phyloP scores from a whole-genome alignment of 2,329 filamentous ascomycete genomes.

The Aspergillus sp. region DNA sequence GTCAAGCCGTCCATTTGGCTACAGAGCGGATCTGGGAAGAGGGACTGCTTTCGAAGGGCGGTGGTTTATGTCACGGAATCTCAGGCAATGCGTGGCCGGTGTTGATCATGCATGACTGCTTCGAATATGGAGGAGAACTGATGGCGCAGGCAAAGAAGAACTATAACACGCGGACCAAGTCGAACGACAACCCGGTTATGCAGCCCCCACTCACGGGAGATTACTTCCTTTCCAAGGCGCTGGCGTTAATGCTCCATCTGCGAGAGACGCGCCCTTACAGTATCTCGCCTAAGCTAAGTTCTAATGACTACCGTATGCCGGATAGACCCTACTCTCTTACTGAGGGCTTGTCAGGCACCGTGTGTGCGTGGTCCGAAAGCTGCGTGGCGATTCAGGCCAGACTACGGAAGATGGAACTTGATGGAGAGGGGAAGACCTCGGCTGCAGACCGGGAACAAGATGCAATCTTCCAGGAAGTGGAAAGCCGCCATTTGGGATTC shows the following conservation, averaged over 20 bases:
- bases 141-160: constrained; percentile 15
- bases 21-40: constrained; percentile 34
- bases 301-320: constrained; percentile 31
- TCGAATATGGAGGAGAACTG: constrained; percentile 22
- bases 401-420: constrained; percentile 26
- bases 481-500: constrained; percentile 19
- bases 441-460: constrained; percentile 11
- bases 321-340: constrained; percentile 34
- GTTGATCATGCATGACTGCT: constrained; percentile 29
- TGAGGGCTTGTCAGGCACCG: constrained; percentile 33
- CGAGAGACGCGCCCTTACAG: constrained; percentile 32
- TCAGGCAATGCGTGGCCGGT: constrained; percentile 36
- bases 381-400: constrained; percentile 27
- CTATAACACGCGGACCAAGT: constrained; percentile 12
- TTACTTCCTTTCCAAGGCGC: constrained; percentile 30
- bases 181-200: not conserved
- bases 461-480: constrained; percentile 13
- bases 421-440: constrained; percentile 4
- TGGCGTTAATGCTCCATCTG: constrained; percentile 31
- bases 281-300: constrained; percentile 7
- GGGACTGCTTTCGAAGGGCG: constrained; percentile 35
- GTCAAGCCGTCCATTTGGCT: constrained; percentile 25
- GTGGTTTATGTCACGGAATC: constrained; percentile 35
- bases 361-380: constrained; percentile 37
- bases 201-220: constrained; percentile 21